Percentiles rank a stretch among this genome's conserved stretches.
Evolutionary conservation across 75 land plant genomes (phyloP).

Genomic region (Picea sitchensis): DNA sequence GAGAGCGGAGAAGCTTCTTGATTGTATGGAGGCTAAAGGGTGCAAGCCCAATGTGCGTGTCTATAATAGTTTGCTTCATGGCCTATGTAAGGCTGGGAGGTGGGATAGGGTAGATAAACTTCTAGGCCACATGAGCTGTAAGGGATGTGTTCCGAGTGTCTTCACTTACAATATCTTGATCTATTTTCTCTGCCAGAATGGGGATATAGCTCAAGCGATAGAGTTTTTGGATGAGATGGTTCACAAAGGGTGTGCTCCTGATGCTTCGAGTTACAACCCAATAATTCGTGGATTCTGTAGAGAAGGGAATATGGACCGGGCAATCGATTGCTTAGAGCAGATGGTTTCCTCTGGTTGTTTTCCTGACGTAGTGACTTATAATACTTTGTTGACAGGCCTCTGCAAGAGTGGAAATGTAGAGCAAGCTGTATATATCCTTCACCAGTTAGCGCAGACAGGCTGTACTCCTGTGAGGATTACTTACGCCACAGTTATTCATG

Average conservation of each 20-base stretch:
- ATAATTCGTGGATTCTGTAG: constrained; percentile 36
- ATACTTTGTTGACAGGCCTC: constrained; percentile 40
- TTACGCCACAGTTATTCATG: constrained; percentile 38
- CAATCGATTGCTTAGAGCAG: constrained; percentile 36
- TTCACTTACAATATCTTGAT: constrained; percentile 58
- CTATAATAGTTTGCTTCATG: constrained; percentile 44
- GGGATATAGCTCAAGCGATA: constrained; percentile 41
- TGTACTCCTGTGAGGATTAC: constrained; percentile 29
- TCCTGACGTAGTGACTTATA: constrained; percentile 55
- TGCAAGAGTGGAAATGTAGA: constrained; percentile 53
- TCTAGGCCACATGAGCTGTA: constrained; percentile 50
- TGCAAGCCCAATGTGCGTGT: constrained; percentile 53
- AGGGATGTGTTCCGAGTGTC: constrained; percentile 45
- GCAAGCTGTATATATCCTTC: constrained; percentile 45
- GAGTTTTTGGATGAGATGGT: constrained; percentile 24
- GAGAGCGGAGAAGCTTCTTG: constrained; percentile 39
- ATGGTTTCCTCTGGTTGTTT: constrained; percentile 35
- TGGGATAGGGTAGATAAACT: constrained; percentile 56
- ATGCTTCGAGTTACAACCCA: constrained; percentile 47
- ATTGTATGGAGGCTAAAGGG: constrained; percentile 35
- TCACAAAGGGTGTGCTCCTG: constrained; percentile 9
- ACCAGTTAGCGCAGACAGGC: constrained; percentile 33
- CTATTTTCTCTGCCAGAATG: constrained; percentile 47
- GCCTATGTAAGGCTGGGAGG: constrained; percentile 52
- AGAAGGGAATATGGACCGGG: constrained; percentile 43